Evolutionary conservation across 768 basidiomycete species (phyloP).

Genomic region (Rhodotorula toruloides): DNA sequence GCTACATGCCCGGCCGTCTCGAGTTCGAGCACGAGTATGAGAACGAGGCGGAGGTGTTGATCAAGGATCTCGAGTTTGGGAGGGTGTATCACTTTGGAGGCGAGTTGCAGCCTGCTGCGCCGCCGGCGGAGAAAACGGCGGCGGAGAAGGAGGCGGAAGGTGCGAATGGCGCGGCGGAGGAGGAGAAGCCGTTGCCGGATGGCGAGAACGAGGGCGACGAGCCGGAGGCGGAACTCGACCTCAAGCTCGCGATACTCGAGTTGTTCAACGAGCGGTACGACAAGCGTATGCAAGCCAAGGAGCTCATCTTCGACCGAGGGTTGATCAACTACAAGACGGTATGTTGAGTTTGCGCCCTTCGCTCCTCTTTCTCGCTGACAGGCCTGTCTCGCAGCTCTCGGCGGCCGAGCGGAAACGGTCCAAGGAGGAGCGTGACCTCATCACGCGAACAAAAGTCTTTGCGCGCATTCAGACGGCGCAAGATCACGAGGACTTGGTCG

Average conservation of each 20-base stretch:
- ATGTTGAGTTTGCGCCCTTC: constrained; percentile 35
- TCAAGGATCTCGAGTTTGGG: constrained; percentile 94
- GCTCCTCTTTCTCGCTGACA: not conserved
- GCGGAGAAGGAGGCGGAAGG: constrained; percentile 47
- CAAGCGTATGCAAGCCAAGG: constrained; percentile 76
- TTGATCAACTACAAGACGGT: constrained; percentile 93
- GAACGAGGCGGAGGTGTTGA: constrained; percentile 90
- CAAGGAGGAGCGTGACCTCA: constrained; percentile 84
- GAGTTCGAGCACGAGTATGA: constrained; percentile 98
- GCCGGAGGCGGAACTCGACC: constrained; percentile 70
- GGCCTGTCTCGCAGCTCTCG: constrained; percentile 62
- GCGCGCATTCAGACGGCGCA: constrained; percentile 81
- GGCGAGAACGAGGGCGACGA: constrained; percentile 58
- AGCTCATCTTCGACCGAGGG: constrained; percentile 83
- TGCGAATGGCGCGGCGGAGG: constrained; percentile 56
- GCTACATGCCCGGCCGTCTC: constrained; percentile 90
- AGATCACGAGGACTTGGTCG: constrained; percentile 80
- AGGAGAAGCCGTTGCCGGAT: constrained; percentile 52
- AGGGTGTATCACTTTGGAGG: constrained; percentile 80
- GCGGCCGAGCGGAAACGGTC: constrained; percentile 83
- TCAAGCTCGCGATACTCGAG: constrained; percentile 83
- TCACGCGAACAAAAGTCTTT: constrained; percentile 83
- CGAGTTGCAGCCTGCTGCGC: constrained; percentile 55
- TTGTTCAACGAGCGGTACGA: constrained; percentile 86
- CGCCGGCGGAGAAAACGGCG: constrained; percentile 19